These are phyloP conservation scores for Scalesia atractyloides DNA, from an alignment of 129 eudicot genomes.

Conservation along the genomic window DNA sequence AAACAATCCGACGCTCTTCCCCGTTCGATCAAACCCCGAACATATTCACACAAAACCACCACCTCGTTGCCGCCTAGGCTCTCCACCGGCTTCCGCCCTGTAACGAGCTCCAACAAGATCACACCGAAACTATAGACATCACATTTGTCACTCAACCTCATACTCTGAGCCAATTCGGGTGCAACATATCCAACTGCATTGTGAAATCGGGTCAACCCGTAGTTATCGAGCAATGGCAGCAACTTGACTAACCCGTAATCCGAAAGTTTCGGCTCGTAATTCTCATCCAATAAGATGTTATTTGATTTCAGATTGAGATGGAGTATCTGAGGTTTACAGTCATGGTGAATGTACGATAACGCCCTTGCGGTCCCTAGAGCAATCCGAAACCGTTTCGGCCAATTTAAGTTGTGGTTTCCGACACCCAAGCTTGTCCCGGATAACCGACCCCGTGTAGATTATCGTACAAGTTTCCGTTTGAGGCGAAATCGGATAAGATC, in stretches of 20 bases:
- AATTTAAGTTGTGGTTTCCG: slow-evolving; percentile 59
- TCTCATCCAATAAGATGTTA: slow-evolving; percentile 72
- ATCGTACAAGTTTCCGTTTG: slow-evolving; percentile 77
- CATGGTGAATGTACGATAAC: slow-evolving; percentile 90
- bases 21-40: slow-evolving; percentile 69
- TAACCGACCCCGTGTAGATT: slow-evolving; percentile 66
- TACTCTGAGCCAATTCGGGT: slow-evolving; percentile 86
- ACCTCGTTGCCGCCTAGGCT: slow-evolving; percentile 60
- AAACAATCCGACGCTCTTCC: slow-evolving; percentile 79
- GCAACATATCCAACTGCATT: slow-evolving; percentile 92
- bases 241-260: slow-evolving; percentile 83
- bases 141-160: slow-evolving; percentile 74
- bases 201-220: slow-evolving; percentile 63
- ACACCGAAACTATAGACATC: slow-evolving; percentile 96
- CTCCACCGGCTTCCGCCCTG: slow-evolving; percentile 90
- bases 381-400: slow-evolving; percentile 79
- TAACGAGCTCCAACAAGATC: slow-evolving; percentile 81
- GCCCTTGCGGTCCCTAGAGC: slow-evolving; percentile 90
- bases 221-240: slow-evolving; percentile 68
- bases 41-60: slow-evolving; percentile 84
- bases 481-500: slow-evolving; percentile 65
- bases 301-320: slow-evolving; percentile 89
- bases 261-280: slow-evolving; percentile 66
- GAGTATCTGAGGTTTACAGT: slow-evolving; percentile 85
- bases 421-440: slow-evolving; percentile 67